These are phyloP conservation scores for Metschnikowia noctiluminum DNA, from an alignment of 805 yeast genomes.

Conservation along the genomic window DNA sequence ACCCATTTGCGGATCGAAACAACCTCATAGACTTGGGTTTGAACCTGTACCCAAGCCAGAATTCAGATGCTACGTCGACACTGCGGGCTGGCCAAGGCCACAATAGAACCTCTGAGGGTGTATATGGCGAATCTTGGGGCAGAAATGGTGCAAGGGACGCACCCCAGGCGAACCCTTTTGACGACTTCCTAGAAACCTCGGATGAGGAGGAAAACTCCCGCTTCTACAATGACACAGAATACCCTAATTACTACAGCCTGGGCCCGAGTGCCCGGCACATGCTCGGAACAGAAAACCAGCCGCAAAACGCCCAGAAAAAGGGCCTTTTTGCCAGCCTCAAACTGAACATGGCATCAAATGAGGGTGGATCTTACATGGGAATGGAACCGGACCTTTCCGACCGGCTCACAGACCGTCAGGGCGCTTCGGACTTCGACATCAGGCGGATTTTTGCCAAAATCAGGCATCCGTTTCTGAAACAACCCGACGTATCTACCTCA, in stretches of 20 bases:
- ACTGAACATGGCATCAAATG: conserved; percentile 2
- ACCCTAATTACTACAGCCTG: conserved; percentile 14
- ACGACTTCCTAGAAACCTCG: conserved; percentile 32
- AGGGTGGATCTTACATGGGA: conserved; percentile 17
- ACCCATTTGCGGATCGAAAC: conserved; percentile 21
- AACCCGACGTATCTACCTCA: conserved; percentile 1
- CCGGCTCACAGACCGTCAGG: conserved; percentile 24
- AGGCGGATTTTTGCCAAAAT: conserved; percentile 26
- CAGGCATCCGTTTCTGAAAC: conserved; percentile 19
- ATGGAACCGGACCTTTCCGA: conserved; percentile 28
- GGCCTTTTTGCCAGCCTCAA: conserved; percentile 23
- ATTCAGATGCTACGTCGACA: conserved; percentile 4
- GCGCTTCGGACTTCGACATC: conserved; percentile 36
- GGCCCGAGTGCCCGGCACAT: conserved; percentile 22
- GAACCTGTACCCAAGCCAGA: conserved; percentile 15
- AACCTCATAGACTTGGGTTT: conserved; percentile 34
- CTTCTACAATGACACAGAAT: conserved; percentile 5
- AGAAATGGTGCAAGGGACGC: background rate
- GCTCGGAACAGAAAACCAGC: conserved; percentile 24
- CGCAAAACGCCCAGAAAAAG: conserved; percentile 14
- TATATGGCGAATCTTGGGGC: background rate
- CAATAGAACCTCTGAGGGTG: background rate
- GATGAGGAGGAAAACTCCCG: conserved; percentile 28
- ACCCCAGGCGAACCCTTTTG: conserved; percentile 23
- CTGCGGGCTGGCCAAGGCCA: background rate